These are phyloP conservation scores for Ustilago trichophora DNA, from an alignment of 1,284 basidiomycete species.

Conservation along the genomic window DNA sequence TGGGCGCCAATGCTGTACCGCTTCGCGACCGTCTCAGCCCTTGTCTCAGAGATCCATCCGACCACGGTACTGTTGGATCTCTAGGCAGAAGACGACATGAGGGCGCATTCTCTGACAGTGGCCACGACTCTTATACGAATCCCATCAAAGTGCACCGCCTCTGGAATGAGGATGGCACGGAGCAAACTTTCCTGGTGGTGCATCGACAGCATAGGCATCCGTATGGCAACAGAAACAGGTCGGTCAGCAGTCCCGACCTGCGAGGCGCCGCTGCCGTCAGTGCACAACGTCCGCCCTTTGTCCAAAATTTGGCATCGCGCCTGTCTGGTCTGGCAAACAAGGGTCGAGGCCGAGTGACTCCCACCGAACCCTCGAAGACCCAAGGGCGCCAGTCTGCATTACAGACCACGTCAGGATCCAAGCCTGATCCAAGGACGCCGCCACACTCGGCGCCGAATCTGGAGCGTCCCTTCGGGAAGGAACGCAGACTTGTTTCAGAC, in stretches of 20 bases:
- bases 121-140: background rate
- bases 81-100: background rate
- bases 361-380: background rate
- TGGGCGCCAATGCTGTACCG: background rate
- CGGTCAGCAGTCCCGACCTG: slow-evolving; percentile 19
- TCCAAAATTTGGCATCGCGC: background rate
- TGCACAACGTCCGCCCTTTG: slow-evolving; percentile 3
- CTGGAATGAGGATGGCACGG: slow-evolving; percentile 12
- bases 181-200: slow-evolving; percentile 20
- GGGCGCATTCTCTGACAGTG: background rate
- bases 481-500: slow-evolving; percentile 21
- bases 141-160: slow-evolving; percentile 18
- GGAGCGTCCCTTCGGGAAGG: background rate
- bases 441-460: background rate
- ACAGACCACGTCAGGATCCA: background rate
- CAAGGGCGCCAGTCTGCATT: background rate
- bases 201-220: background rate
- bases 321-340: background rate
- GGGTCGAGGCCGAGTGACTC: background rate
- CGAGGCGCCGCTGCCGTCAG: background rate
- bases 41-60: slow-evolving; percentile 13
- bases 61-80: background rate
- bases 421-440: background rate
- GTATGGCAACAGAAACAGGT: background rate
- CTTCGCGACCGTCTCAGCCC: slow-evolving; percentile 12